Conservation (phyloP, 805 yeast genomes). For the Yueomyces sp. region DNA sequence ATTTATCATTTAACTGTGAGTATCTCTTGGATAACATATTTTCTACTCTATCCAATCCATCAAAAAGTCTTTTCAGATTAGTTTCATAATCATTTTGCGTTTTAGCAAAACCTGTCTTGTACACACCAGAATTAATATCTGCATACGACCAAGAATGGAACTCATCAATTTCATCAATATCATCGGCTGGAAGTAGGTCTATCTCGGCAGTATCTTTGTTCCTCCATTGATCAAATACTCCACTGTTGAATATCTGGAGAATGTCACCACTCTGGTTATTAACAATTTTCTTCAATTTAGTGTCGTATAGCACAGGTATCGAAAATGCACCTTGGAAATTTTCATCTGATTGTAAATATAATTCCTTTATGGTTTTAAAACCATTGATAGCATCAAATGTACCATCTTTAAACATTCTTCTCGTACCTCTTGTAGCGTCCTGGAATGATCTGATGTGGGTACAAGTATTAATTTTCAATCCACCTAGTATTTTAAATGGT, state of each 20-base stretch:
- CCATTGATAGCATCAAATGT: constrained; percentile 51
- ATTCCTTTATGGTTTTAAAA: constrained; percentile 45
- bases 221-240: constrained; percentile 46
- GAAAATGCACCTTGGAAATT: constrained; percentile 74
- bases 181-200: constrained; percentile 46
- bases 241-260: constrained; percentile 69
- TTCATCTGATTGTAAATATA: constrained; percentile 65
- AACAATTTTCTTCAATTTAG: constrained; percentile 67
- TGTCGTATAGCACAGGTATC: constrained; percentile 91
- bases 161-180: constrained; percentile 52
- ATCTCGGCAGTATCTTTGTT: constrained; percentile 12
- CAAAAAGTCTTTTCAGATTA: constrained; percentile 50
- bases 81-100: constrained; percentile 69
- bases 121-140: constrained; percentile 82
- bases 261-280: constrained; percentile 87
- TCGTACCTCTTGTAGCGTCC: constrained; percentile 8
- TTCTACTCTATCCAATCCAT: constrained; percentile 60
- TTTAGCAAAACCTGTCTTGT: constrained; percentile 83
- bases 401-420: constrained; percentile 20
- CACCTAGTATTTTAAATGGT: constrained; percentile 11
- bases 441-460: constrained; percentile 5
- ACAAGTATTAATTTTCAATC: constrained; percentile 3
- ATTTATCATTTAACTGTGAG: constrained; percentile 9
- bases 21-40: constrained; percentile 36
- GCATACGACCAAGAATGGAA: constrained; percentile 75